A percentile compares a stretch with the other conserved stretches of the same genome.
phyloP scores from a whole-genome alignment of 805 yeast genomes.

The Teunomyces gatunensis region DNA sequence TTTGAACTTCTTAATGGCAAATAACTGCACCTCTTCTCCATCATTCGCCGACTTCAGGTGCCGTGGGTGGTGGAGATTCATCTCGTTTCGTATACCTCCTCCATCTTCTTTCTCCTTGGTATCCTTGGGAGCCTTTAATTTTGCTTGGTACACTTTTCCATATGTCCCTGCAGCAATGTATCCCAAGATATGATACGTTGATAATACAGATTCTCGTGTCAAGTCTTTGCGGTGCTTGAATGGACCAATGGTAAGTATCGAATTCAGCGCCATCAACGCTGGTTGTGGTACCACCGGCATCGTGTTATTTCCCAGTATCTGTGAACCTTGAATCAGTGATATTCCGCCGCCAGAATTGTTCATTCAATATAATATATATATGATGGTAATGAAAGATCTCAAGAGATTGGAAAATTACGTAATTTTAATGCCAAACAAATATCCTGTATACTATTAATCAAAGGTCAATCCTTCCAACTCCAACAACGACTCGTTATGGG shows the following conservation, averaged over 20 bases:
- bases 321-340: neutral
- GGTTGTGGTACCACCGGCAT: constrained; percentile 16
- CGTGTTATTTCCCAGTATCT: constrained; percentile 3
- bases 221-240: constrained; percentile 55
- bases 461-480: constrained; percentile 5
- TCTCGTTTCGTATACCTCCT: neutral
- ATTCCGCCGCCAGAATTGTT: neutral
- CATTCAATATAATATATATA: neutral
- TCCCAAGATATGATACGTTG: constrained; percentile 83
- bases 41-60: constrained; percentile 7
- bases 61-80: constrained; percentile 1
- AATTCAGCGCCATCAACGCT: constrained; percentile 39
- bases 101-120: constrained; percentile 3
- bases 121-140: constrained; percentile 32
- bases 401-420: neutral
- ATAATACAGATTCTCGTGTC: constrained; percentile 69
- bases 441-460: neutral
- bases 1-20: constrained; percentile 94
- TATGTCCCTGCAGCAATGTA: constrained; percentile 98
- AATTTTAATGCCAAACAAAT: neutral
- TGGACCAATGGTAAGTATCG: constrained; percentile 42
- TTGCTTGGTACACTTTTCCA: constrained; percentile 92
- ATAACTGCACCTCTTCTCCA: constrained; percentile 33
- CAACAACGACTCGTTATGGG: neutral
- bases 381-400: too few species aligned